A percentile compares a stretch with the other conserved stretches of the same genome.
These are phyloP conservation scores for Lipomyces kockii DNA, from an alignment of 805 yeast species.

Conservation along the genomic window DNA sequence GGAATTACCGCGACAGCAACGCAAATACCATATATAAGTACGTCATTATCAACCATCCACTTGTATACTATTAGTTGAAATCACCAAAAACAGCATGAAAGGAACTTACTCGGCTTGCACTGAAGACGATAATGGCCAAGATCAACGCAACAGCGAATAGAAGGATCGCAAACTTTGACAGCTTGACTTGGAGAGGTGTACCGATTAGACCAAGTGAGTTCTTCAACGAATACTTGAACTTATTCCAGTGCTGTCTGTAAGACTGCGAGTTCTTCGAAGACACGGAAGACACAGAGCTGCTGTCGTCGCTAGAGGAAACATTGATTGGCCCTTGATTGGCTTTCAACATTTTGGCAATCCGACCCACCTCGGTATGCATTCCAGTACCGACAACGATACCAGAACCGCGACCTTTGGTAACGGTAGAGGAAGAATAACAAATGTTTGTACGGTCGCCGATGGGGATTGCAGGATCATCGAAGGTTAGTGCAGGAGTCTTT, in stretches of 20 bases:
- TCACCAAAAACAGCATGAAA: neutral
- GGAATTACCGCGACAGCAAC: constrained; percentile 85
- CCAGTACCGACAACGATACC: constrained; percentile 73
- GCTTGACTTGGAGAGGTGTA: constrained; percentile 77
- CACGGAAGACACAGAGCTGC: constrained; percentile 10
- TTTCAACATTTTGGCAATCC: constrained; percentile 55
- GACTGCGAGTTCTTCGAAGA: neutral
- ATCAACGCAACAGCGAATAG: constrained; percentile 77
- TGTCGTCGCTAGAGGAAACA: neutral
- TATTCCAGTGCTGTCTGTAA: neutral
- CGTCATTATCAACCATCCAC: constrained; percentile 57
- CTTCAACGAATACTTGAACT: constrained; percentile 10
- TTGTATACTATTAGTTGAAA: constrained; percentile 3
- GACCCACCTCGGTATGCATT: constrained; percentile 72
- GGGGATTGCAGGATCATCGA: constrained; percentile 51
- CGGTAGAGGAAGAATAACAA: constrained; percentile 71
- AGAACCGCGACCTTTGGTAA: constrained; percentile 75
- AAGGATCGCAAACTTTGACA: constrained; percentile 76
- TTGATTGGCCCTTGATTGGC: constrained; percentile 3
- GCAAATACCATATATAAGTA: constrained; percentile 89
- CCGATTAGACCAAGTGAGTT: constrained; percentile 51
- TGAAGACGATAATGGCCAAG: constrained; percentile 86
- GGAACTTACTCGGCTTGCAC: constrained; percentile 73
- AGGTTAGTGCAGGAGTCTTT: constrained; percentile 54
- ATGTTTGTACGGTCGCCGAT: constrained; percentile 76